phyloP scores from a whole-genome alignment of 805 yeast genomes.

The Suhomyces kilbournensis region DNA sequence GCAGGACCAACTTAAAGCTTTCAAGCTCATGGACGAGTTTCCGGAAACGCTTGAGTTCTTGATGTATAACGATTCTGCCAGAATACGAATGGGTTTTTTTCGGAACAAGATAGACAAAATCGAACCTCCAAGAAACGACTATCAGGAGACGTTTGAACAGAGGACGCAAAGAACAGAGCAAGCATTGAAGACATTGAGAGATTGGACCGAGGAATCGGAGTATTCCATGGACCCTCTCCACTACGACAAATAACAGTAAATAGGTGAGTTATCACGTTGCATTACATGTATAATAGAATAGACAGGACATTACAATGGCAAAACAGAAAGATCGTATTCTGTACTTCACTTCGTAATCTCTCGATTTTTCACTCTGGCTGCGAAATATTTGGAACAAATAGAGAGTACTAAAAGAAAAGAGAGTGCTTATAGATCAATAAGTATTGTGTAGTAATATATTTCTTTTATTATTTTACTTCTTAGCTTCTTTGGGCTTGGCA shows the following conservation, averaged over 20 bases:
- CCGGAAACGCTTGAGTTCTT: conserved; percentile 34
- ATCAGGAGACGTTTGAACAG: conserved; percentile 18
- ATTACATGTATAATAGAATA: neutral
- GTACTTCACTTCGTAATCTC: neutral
- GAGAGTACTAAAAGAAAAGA: neutral
- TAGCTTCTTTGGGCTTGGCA: conserved; percentile 18
- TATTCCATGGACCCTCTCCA: neutral
- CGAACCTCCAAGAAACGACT: conserved; percentile 14
- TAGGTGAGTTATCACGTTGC: neutral
- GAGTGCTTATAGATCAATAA: no score
- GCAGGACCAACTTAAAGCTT: conserved; percentile 19
- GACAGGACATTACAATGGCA: neutral
- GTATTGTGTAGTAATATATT: neutral
- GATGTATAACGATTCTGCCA: conserved; percentile 17
- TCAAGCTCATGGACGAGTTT: conserved; percentile 28
- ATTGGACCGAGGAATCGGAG: neutral
- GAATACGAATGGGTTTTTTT: conserved; percentile 19
- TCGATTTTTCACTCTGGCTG: neutral
- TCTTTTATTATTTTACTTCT: neutral
- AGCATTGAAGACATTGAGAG: conserved; percentile 16
- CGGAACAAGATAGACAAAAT: conserved; percentile 20
- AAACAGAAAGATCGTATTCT: neutral
- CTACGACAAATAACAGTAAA: neutral
- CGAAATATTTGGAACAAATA: neutral
- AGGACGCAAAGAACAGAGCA: conserved; percentile 23